Evolutionary conservation across 495 filamentous ascomycete species (phyloP).

Genomic region (Pyrenopolyporus hunteri): DNA sequence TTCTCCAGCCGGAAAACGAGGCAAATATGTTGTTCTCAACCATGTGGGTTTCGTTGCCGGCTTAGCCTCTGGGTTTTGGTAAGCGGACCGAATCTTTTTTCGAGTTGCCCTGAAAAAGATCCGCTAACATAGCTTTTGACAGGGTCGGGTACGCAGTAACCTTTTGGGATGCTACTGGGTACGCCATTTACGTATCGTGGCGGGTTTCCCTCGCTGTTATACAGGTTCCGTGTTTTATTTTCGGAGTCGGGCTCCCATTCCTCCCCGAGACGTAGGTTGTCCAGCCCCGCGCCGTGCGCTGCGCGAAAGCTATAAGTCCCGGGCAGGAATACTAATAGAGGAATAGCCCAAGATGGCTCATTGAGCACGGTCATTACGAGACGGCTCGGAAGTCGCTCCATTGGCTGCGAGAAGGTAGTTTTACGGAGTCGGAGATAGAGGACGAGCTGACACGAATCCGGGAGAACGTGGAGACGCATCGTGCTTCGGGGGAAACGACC

Average conservation of each 20-base stretch:
- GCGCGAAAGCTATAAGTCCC: background rate
- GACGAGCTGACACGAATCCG: slow-evolving; percentile 48
- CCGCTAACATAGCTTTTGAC: background rate
- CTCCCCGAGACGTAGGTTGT: slow-evolving; percentile 55
- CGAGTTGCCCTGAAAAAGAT: background rate
- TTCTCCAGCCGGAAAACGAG: slow-evolving; percentile 57
- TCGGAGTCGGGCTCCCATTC: slow-evolving; percentile 53
- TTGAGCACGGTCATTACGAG: slow-evolving; percentile 50
- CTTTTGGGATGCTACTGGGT: slow-evolving; percentile 45
- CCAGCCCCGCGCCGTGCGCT: background rate
- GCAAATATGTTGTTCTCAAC: slow-evolving; percentile 62
- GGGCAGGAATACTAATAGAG: background rate
- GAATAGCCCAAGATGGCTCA: slow-evolving; percentile 55
- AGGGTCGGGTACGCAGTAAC: slow-evolving; percentile 56
- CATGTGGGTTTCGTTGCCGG: slow-evolving; percentile 63
- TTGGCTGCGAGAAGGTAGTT: slow-evolving; percentile 54
- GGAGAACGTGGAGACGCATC: slow-evolving; percentile 44
- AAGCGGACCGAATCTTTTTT: slow-evolving; percentile 9
- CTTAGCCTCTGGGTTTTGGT: slow-evolving; percentile 61
- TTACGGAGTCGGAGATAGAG: slow-evolving; percentile 43
- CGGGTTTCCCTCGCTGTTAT: slow-evolving; percentile 53
- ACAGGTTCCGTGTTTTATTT: slow-evolving; percentile 52
- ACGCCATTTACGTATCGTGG: slow-evolving; percentile 49
- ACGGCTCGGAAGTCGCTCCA: slow-evolving; percentile 46
- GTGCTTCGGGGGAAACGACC: slow-evolving; percentile 35